Percentiles rank a stretch among this genome's conserved stretches.
These are phyloP conservation scores for Globisporangium middletonii DNA, from an alignment of 352 stramenopile genomes.

Conservation along the genomic window DNA sequence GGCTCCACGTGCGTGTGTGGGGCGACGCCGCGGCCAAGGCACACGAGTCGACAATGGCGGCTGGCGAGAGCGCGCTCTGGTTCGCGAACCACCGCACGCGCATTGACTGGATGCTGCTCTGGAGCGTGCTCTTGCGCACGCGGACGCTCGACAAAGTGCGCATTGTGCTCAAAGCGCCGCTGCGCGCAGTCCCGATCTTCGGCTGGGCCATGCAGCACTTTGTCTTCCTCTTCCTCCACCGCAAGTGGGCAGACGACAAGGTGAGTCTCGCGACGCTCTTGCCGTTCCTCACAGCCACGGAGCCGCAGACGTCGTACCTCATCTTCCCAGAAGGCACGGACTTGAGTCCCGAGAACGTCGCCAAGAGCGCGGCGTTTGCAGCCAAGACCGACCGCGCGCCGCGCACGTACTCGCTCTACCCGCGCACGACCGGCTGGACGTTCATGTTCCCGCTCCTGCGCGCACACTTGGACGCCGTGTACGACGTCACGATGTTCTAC, in stretches of 20 bases:
- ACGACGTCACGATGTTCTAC: constrained; percentile 83
- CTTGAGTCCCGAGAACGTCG: constrained; percentile 54
- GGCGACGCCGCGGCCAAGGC: constrained; percentile 49
- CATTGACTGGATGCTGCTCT: constrained; percentile 85
- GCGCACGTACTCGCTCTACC: constrained; percentile 68
- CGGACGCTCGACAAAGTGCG: constrained; percentile 43
- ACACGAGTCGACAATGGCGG: constrained; percentile 28
- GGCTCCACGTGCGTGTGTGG: constrained; percentile 56
- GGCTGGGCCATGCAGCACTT: constrained; percentile 86
- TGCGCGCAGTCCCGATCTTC: constrained; percentile 70
- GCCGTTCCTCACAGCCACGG: constrained; percentile 38
- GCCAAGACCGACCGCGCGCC: constrained; percentile 33
- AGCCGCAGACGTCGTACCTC: constrained; percentile 61
- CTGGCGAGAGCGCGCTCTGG: constrained; percentile 60
- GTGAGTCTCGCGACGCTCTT: constrained; percentile 43
- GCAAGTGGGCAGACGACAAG: constrained; percentile 59
- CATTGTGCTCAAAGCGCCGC: constrained; percentile 74
- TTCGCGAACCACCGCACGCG: constrained; percentile 76
- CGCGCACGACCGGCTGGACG: constrained; percentile 66
- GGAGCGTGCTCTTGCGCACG: constrained; percentile 56
- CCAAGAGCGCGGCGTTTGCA: constrained; percentile 57
- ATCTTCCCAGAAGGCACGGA: constrained; percentile 83
- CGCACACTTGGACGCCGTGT: constrained; percentile 55
- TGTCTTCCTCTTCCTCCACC: constrained; percentile 78
- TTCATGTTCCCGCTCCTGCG: constrained; percentile 68